A percentile compares a stretch with the other conserved stretches of the same genome.
Conservation (phyloP, 345 rosid species). For the Camelina sativa region DNA sequence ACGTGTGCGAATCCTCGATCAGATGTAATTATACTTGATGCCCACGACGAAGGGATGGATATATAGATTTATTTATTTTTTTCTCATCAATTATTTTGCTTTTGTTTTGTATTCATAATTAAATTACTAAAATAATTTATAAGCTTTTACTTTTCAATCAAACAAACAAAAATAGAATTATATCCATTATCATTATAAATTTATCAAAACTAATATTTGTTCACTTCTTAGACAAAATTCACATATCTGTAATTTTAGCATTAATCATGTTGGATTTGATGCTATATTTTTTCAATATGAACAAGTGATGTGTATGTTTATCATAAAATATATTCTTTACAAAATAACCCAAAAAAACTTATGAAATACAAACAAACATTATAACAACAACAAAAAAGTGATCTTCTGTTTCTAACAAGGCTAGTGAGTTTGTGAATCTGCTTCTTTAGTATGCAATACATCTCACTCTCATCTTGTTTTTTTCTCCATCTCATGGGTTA, state of each 20-base stretch:
- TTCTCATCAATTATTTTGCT: not conserved
- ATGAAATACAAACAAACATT: slow-evolving; percentile 23
- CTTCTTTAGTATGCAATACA: not conserved
- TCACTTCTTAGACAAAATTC: not conserved
- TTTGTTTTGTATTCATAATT: not conserved
- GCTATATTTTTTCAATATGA: slow-evolving; percentile 12
- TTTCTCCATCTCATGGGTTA: not conserved
- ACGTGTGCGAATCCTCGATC: slow-evolving; percentile 31
- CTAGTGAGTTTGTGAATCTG: slow-evolving; percentile 9
- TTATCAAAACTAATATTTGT: not conserved
- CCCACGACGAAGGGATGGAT: slow-evolving; percentile 20
- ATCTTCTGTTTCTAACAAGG: slow-evolving; percentile 23
- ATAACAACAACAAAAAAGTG: not conserved
- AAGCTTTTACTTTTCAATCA: slow-evolving; percentile 11
- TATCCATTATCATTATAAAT: not conserved
- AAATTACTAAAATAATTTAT: not conserved
- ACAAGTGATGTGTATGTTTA: slow-evolving; percentile 23
- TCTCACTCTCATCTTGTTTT: slow-evolving; percentile 17
- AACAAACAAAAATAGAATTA: not conserved
- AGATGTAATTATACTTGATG: slow-evolving; percentile 8
- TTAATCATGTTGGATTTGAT: slow-evolving; percentile 2
- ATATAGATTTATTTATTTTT: not conserved
- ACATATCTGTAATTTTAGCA: not conserved
- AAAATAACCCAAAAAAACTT: slow-evolving; percentile 25
- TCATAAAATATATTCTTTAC: slow-evolving; percentile 25